Evolutionary conservation across 2,329 filamentous ascomycete species (phyloP).

Genomic region (Aaosphaeria arxii): DNA sequence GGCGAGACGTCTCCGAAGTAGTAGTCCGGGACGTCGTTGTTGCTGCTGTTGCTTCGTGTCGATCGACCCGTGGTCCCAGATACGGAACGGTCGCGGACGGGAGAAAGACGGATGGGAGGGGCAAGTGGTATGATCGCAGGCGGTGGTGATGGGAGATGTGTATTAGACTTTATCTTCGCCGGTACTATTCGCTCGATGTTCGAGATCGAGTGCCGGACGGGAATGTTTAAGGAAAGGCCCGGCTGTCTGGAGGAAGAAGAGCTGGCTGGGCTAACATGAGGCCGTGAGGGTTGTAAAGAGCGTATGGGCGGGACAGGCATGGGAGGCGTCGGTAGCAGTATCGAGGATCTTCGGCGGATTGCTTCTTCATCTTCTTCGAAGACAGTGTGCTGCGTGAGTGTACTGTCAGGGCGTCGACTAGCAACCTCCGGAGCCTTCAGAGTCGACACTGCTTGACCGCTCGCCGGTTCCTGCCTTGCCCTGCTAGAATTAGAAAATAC

Average conservation of each 20-base stretch:
- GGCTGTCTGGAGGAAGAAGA: slow-evolving; percentile 8
- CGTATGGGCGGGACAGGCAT: slow-evolving; percentile 33
- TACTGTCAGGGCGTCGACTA: slow-evolving; percentile 23
- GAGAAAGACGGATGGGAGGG: too few relatives aligned
- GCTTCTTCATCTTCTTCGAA: slow-evolving; percentile 36
- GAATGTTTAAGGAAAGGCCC: slow-evolving; percentile 30
- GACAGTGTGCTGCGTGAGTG: slow-evolving; percentile 32
- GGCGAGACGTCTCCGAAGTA: slow-evolving; percentile 22
- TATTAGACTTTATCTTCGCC: too few relatives aligned
- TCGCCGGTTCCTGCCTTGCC: too few relatives aligned
- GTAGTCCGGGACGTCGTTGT: slow-evolving; percentile 33
- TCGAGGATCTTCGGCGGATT: slow-evolving; percentile 22
- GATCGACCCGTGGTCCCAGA: too few relatives aligned
- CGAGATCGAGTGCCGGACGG: slow-evolving; percentile 25
- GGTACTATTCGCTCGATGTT: slow-evolving; percentile 8
- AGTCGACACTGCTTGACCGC: too few relatives aligned
- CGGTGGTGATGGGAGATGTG: too few relatives aligned
- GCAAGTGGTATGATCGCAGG: too few relatives aligned
- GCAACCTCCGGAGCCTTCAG: too few relatives aligned
- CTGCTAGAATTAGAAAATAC: too few relatives aligned
- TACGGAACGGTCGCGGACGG: too few relatives aligned
- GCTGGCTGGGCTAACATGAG: neutral
- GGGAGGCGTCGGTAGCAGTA: slow-evolving; percentile 27
- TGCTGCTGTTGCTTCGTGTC: neutral
- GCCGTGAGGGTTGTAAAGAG: slow-evolving; percentile 26